Evolutionary conservation across 495 filamentous ascomycete genomes (phyloP).

Genomic region (Penicillium bialowiezense): DNA sequence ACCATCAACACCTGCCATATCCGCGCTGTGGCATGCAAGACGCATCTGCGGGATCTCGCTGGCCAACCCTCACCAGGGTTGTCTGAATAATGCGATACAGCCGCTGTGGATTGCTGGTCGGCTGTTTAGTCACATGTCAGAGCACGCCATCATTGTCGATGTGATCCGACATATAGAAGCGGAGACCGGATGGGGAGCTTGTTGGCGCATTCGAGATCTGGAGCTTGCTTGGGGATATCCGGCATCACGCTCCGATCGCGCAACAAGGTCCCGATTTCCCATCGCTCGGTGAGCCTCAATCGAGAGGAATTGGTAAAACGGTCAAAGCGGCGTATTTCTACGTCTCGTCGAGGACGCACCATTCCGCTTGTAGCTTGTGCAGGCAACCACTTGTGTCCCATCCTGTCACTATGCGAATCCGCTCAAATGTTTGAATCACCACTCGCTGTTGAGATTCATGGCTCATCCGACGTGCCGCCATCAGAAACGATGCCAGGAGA

Average conservation of each 20-base stretch:
- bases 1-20: slow-evolving; percentile 18
- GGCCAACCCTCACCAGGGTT: slow-evolving; percentile 45
- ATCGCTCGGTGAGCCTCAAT: slow-evolving; percentile 4
- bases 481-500: slow-evolving; percentile 32
- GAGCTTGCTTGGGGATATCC: slow-evolving; percentile 45
- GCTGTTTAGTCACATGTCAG: slow-evolving; percentile 41
- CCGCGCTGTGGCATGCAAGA: slow-evolving; percentile 46
- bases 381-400: slow-evolving; percentile 26
- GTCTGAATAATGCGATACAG: slow-evolving; percentile 48
- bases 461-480: slow-evolving; percentile 35
- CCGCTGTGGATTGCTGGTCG: slow-evolving; percentile 49
- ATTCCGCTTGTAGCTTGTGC: slow-evolving; percentile 21
- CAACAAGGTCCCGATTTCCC: slow-evolving; percentile 5
- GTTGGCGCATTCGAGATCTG: slow-evolving; percentile 46
- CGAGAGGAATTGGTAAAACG: background rate
- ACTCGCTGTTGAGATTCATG: slow-evolving; percentile 35
- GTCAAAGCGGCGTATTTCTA: background rate
- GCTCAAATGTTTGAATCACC: slow-evolving; percentile 26
- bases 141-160: slow-evolving; percentile 42
- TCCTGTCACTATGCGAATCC: slow-evolving; percentile 29
- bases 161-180: slow-evolving; percentile 41
- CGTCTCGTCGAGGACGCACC: slow-evolving; percentile 27
- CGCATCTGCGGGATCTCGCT: slow-evolving; percentile 48
- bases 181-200: slow-evolving; percentile 44
- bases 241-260: slow-evolving; percentile 6